Evolutionary conservation across 2,329 filamentous ascomycete species (phyloP).

Genomic region (Dothidotthia symphoricarpi): DNA sequence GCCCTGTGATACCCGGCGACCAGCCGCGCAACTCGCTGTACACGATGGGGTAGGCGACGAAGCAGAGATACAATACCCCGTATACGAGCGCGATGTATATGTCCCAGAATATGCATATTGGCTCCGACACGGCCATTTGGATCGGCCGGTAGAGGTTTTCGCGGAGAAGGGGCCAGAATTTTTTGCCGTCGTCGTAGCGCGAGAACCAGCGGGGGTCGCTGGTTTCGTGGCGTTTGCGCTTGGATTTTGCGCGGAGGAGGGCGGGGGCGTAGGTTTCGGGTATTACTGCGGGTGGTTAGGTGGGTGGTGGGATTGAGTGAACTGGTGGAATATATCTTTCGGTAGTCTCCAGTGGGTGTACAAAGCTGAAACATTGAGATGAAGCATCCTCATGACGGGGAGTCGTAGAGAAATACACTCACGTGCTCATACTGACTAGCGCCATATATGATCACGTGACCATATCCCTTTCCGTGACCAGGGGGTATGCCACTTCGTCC

Average conservation of each 20-base stretch:
- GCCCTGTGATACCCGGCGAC: constrained; percentile 68
- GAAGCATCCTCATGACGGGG: too few species aligned
- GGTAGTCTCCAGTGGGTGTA: constrained; percentile 54
- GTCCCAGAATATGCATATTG: constrained; percentile 80
- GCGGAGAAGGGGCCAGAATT: constrained; percentile 66
- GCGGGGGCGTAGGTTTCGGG: constrained; percentile 80
- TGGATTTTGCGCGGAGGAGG: constrained; percentile 70
- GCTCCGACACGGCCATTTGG: constrained; percentile 73
- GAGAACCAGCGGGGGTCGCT: constrained; percentile 73
- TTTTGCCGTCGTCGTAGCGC: constrained; percentile 73
- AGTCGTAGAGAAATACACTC: too few species aligned
- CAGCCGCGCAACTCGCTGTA: constrained; percentile 75
- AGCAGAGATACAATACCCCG: constrained; percentile 83
- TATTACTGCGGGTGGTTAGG: constrained; percentile 65
- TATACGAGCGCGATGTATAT: constrained; percentile 74
- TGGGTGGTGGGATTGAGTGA: too few species aligned
- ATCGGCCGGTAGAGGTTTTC: constrained; percentile 77
- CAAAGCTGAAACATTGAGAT: too few species aligned
- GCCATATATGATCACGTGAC: too few species aligned
- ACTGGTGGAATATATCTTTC: constrained; percentile 86
- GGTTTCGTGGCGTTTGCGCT: constrained; percentile 66
- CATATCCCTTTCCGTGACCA: too few species aligned
- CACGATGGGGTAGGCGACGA: constrained; percentile 85
- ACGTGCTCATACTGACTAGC: too few species aligned
- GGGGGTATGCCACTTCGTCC: too few species aligned